Evolutionary conservation across 129 eudicot genomes (phyloP), one percentile per base, ranked within the genome.

Genomic region (Lonicera japonica): DNA sequence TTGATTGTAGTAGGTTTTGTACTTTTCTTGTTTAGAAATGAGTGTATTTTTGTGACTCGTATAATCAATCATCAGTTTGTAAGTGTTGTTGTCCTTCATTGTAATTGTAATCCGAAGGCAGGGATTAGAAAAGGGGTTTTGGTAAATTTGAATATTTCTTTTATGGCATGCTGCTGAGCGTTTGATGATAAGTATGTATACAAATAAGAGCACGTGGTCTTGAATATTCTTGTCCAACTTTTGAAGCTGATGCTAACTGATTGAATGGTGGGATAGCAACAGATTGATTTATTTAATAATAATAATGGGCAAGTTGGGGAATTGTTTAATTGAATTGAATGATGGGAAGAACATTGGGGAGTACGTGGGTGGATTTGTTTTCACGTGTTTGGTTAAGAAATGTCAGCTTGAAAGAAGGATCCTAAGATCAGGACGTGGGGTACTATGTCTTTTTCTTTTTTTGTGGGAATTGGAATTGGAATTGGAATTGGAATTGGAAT

Each of bases 21-120:
- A 41, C 46, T 25, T 43, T 43, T 43, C 5, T 53, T 54, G 46
- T 50, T 20, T 43, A 38, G 13, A 61, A 61, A n/a, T 45, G 34
- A 43, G 50, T 8, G 50, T 8, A 11, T 43, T 69, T 54, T 40
- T 70, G 69, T 63, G 21, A 55, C 75, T 60, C n/a, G n/a, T n/a
- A n/a, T n/a, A n/a, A n/a, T n/a, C 36, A 29, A 29, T 29, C 36
- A 29, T 29, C 36, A 29, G 6, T 2, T 29, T 29, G 2, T 2
- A 20, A 25, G 57, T 54, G n/a, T 55, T 68, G 68, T 66, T 57
- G 71, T 21, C 73, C 81, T 72, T 78, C 69, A 57, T 64, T 75
- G 86, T 80, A 75, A 71, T 62, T 70, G 61, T 70, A 66, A 34
- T 60, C 53, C 36, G 59, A 71, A 70, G 80, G 80, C 67, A 24